phyloP scores from a whole-genome alignment of 2,329 filamentous ascomycete genomes.

The Cladobotryum protrusum region DNA sequence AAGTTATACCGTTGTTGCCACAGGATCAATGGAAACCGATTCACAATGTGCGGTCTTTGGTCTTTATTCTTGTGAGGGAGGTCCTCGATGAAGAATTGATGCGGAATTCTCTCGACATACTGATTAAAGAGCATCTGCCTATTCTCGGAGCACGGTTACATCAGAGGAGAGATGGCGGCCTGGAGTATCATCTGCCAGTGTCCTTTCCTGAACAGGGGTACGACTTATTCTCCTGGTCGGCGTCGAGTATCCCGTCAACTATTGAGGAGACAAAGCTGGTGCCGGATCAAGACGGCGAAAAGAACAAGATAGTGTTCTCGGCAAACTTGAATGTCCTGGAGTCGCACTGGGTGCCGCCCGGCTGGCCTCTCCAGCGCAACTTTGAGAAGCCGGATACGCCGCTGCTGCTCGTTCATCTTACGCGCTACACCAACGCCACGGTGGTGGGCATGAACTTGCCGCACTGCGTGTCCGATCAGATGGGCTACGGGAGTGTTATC shows the following conservation, averaged over 20 bases:
- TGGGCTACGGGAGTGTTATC: slow-evolving; percentile 16
- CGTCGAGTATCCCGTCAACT: not conserved
- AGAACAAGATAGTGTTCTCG: not conserved
- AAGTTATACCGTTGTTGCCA: slow-evolving; percentile 9
- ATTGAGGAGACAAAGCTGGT: not conserved
- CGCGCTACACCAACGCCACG: slow-evolving; percentile 14
- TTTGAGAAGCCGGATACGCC: slow-evolving; percentile 15
- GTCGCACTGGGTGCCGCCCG: slow-evolving; percentile 2
- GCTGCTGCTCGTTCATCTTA: slow-evolving; percentile 17
- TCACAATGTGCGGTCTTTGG: slow-evolving; percentile 11
- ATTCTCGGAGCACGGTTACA: slow-evolving; percentile 14
- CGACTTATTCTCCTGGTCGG: slow-evolving; percentile 14
- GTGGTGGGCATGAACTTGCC: slow-evolving; percentile 16
- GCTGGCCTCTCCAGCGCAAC: slow-evolving; percentile 14
- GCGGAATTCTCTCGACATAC: slow-evolving; percentile 10
- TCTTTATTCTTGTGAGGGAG: slow-evolving; percentile 14
- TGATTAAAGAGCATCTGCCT: slow-evolving; percentile 14
- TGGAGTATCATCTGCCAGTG: slow-evolving; percentile 12
- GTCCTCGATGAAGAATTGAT: slow-evolving; percentile 10
- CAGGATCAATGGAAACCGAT: slow-evolving; percentile 14
- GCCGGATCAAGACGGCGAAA: not conserved
- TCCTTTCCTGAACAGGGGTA: slow-evolving; percentile 4
- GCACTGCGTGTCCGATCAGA: slow-evolving; percentile 17
- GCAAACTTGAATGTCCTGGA: not conserved
- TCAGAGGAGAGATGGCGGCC: not conserved